Base-by-base conservation (phyloP, 2,329 filamentous ascomycete genomes). In the Exophiala bonariae region DNA sequence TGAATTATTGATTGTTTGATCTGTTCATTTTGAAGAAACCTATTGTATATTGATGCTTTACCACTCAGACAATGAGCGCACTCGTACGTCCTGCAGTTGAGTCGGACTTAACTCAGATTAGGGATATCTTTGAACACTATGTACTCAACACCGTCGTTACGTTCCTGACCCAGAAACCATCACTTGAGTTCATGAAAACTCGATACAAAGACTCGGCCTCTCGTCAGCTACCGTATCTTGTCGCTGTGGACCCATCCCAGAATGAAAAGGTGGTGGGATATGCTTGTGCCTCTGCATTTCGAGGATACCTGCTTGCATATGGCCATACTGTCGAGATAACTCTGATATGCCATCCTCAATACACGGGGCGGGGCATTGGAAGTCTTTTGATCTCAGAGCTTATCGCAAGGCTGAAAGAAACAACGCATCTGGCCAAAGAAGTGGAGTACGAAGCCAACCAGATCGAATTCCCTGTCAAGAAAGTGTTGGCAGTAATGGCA, bases 271-370 rank as follows among this genome's bases (percentile, higher is more conserved):
- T 68, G 2, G 43, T 67, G 9, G 68, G 68, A 17, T 72, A 66
- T 47, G 52, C 61, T 22, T 70, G 63, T 28, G 59, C 63, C 19
- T 62, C 62, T 4, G 61, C 63, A 2, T 73, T 68, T 44, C 62
- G 67, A 3, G 63, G 60, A 4, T 55, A 58, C 19, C 59, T 67
- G 57, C 52, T 64, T 16, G 65, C 65, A 2, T 72, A 72, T 49
- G 64, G 61, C 10, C 61, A 68, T 6, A 69, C 69, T 0, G 69
- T 70, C 7, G 69, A 73, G 49, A 54, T 72, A 5, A 63, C 62
- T 1, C 54, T 72, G 10, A 71, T 70, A 47, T 62, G 69, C 37
- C 66, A 67, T 47, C 66, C 63, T 1, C 60, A 63, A 0, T 49
- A 69, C 34, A 61, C 55, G 11, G 56, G 52, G 2, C 57, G 52